Evolutionary conservation across 768 basidiomycete species (phyloP).

Genomic region (Leucosporidium yakuticum): DNA sequence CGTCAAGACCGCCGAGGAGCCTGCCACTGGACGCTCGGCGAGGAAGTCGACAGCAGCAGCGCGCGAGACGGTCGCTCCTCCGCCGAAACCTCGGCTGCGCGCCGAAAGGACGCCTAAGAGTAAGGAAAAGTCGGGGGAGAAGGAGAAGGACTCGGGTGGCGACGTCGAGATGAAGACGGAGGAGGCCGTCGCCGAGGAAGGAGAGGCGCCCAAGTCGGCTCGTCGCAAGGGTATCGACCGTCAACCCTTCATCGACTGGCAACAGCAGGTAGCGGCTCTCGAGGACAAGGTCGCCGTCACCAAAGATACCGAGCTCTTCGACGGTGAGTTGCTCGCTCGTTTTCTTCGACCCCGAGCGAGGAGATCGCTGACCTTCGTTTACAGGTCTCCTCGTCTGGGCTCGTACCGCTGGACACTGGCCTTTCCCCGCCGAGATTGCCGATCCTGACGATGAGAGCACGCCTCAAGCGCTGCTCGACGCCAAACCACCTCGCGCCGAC

Average conservation of each 20-base stretch:
- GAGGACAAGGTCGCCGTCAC: not conserved
- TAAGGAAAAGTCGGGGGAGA: not conserved
- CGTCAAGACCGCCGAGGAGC: slow-evolving; percentile 64
- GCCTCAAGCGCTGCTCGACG: not conserved
- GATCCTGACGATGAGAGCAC: slow-evolving; percentile 4
- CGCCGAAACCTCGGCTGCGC: not conserved
- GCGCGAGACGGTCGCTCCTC: not conserved
- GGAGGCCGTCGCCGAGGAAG: not conserved
- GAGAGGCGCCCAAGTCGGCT: not conserved
- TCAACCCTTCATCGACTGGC: too few relatives aligned
- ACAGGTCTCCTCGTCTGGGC: slow-evolving; percentile 12
- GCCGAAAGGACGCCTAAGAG: not conserved
- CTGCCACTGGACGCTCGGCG: slow-evolving; percentile 39
- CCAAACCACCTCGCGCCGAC: not conserved
- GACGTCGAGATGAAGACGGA: not conserved
- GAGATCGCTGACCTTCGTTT: not conserved
- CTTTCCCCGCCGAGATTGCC: slow-evolving; percentile 14
- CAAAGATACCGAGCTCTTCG: not conserved
- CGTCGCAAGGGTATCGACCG: not conserved
- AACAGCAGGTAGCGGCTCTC: too few relatives aligned
- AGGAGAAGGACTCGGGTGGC: not conserved
- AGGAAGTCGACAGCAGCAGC: not conserved
- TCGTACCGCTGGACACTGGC: not conserved
- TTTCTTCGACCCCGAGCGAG: not conserved
- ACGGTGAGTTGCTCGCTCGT: not conserved